phyloP scores from a whole-genome alignment of 441 rosid species.

The Pelargonium cotyledonis region DNA sequence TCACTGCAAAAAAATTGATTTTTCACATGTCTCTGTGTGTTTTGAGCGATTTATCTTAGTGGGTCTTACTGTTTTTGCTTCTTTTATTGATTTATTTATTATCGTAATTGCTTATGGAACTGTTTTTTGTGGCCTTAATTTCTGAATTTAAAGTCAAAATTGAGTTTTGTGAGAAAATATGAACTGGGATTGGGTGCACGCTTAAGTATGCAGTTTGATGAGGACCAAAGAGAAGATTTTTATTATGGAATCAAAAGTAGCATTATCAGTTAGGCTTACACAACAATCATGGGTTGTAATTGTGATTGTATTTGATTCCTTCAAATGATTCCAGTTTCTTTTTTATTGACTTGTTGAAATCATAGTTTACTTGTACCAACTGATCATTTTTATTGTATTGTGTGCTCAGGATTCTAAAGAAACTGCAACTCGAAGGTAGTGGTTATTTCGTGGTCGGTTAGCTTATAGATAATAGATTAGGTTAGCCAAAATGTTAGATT shows the following conservation, averaged over 20 bases:
- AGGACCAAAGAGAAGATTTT: not conserved
- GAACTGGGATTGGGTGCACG: not conserved
- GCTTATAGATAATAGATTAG: not conserved
- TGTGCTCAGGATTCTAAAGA: conserved; percentile 21
- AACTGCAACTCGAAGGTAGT: conserved; percentile 28
- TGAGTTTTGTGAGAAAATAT: not conserved
- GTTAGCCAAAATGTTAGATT: not conserved
- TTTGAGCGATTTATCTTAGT: not conserved
- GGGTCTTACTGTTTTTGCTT: not conserved
- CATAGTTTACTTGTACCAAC: not conserved
- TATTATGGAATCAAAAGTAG: not conserved
- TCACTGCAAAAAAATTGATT: not conserved
- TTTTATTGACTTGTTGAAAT: too few species aligned
- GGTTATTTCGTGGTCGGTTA: not conserved
- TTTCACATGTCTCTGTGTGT: conserved; percentile 1
- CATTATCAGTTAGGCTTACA: not conserved
- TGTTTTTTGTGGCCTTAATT: not conserved
- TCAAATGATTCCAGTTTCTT: not conserved
- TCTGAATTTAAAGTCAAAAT: not conserved
- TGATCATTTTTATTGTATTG: conserved; percentile 4
- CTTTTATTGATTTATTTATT: too few species aligned
- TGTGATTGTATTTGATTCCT: not conserved
- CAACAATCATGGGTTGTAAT: not conserved
- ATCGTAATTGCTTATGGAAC: not conserved
- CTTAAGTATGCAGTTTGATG: not conserved